Evolutionary conservation across 352 stramenopile species (phyloP).

Genomic region (Aphanomyces cochlioides): DNA sequence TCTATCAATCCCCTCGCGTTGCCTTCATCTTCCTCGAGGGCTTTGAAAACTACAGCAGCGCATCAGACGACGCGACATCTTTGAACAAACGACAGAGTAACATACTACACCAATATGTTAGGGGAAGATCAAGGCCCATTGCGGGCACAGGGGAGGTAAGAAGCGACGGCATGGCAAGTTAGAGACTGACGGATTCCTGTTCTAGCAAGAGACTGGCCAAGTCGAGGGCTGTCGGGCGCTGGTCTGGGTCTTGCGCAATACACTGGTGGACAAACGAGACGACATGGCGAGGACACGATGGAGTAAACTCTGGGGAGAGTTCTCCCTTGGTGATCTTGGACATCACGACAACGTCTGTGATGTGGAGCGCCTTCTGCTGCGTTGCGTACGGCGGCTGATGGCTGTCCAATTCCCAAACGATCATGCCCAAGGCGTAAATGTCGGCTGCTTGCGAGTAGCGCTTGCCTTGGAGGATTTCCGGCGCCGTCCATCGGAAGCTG

Average conservation of each 20-base stretch:
- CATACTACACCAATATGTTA: too few relatives aligned
- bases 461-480: constrained; percentile 7
- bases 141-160: too few relatives aligned
- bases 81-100: too few relatives aligned
- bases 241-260: background rate
- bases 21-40: too few relatives aligned
- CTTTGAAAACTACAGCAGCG: too few relatives aligned
- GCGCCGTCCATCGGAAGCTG: constrained; percentile 24
- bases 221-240: background rate
- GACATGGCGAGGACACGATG: background rate
- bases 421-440: constrained; percentile 16
- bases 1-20: too few relatives aligned
- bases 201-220: background rate
- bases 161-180: too few relatives aligned
- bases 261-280: background rate
- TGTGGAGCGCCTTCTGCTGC: background rate
- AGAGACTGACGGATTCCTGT: too few relatives aligned
- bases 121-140: too few relatives aligned
- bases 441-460: constrained; percentile 8
- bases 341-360: background rate
- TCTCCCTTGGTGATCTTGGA: background rate
- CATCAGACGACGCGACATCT: too few relatives aligned
- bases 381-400: constrained; percentile 12
- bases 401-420: constrained; percentile 18
- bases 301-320: background rate